Evolutionary conservation across 768 basidiomycete species (phyloP).

Genomic region (Tylopilus rubrobrunneus): DNA sequence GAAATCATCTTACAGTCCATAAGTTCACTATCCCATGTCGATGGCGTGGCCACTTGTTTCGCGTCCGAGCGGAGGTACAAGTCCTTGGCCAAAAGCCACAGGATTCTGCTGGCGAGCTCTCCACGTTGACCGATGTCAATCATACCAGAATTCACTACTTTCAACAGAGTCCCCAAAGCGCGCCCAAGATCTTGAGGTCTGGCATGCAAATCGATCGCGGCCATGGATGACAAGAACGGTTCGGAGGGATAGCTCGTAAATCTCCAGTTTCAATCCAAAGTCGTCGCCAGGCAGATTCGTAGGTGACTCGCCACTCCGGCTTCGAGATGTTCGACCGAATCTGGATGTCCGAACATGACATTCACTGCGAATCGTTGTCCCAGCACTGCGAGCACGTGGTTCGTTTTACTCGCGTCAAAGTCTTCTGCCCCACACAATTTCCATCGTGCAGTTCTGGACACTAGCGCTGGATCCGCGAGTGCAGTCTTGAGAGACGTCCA

Average conservation of each 20-base stretch:
- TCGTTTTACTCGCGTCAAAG: background rate
- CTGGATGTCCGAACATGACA: conserved; percentile 2
- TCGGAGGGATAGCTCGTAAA: conserved; percentile 18
- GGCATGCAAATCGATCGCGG: background rate
- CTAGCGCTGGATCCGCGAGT: background rate
- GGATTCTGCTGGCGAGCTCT: background rate
- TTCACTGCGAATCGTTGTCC: conserved; percentile 5
- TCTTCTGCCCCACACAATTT: background rate
- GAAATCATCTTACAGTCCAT: conserved; percentile 12
- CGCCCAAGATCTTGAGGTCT: background rate
- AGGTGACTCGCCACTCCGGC: conserved; percentile 11
- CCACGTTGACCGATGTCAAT: conserved; percentile 2
- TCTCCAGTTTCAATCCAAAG: conserved; percentile 7
- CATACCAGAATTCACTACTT: conserved; percentile 4
- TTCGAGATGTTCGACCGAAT: conserved; percentile 1
- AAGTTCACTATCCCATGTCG: conserved; percentile 3
- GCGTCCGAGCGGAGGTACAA: background rate
- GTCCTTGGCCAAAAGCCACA: conserved; percentile 8
- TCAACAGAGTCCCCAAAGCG: background rate
- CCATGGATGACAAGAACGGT: conserved; percentile 12
- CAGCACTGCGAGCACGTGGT: background rate
- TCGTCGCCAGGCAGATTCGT: conserved; percentile 6
- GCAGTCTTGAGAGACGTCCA: conserved; percentile 6
- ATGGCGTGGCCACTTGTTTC: background rate
- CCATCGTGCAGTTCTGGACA: background rate